Conservation (phyloP, 306 rosid species). For the Sindora glabra region DNA sequence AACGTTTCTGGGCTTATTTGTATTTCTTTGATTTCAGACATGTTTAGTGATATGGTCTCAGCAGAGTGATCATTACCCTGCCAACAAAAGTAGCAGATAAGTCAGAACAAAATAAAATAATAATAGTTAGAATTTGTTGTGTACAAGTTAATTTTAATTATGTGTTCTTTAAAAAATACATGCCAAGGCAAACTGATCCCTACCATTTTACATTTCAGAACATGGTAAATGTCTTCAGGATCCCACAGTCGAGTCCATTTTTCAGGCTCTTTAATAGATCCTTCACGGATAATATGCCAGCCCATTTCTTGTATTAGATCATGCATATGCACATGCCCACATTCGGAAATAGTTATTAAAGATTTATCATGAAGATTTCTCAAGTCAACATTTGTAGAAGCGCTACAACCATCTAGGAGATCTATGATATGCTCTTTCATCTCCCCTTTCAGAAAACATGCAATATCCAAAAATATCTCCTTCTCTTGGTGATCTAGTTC, state of each 20-base stretch:
- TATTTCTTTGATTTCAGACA: too few relatives aligned
- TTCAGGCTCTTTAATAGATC: neutral
- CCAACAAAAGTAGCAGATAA: neutral
- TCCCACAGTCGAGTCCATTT: neutral
- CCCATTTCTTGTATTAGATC: neutral
- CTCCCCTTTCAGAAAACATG: slow-evolving; percentile 13
- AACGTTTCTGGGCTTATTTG: too few relatives aligned
- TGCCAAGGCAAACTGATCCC: too few relatives aligned
- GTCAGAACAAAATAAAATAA: too few relatives aligned
- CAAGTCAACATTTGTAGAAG: neutral
- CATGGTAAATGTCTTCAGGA: too few relatives aligned
- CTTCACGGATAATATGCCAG: neutral
- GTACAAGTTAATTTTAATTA: too few relatives aligned
- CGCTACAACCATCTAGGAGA: neutral
- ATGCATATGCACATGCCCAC: neutral
- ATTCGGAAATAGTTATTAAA: neutral
- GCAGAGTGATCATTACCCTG: neutral
- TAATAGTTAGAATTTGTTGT: too few relatives aligned
- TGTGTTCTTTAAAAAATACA: too few relatives aligned
- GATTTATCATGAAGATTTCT: neutral
- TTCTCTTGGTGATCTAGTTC: slow-evolving; percentile 8
- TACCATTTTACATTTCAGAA: too few relatives aligned
- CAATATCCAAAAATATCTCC: slow-evolving; percentile 20
- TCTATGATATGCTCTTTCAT: neutral
- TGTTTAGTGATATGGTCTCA: too few relatives aligned